A percentile compares a stretch with the other conserved stretches of the same genome.
Evolutionary conservation across 2,329 filamentous ascomycete genomes (phyloP).

Genomic region (Penicillium sclerotigenum): DNA sequence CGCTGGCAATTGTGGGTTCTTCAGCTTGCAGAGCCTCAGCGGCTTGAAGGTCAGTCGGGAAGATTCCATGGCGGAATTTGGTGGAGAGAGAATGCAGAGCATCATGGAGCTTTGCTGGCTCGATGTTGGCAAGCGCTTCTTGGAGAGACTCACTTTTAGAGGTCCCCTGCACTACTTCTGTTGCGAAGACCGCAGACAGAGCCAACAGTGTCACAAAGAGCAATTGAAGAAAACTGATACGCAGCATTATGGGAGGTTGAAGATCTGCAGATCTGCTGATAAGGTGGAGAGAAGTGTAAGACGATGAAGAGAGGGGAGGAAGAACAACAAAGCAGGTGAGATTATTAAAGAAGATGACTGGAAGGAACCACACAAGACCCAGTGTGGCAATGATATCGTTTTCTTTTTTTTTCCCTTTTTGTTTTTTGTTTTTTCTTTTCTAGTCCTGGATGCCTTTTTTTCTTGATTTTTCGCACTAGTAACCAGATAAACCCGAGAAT

Average conservation of each 20-base stretch:
- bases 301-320: neutral
- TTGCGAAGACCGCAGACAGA: slow-evolving; percentile 26
- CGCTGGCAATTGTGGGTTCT: slow-evolving; percentile 60
- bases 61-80: slow-evolving; percentile 67
- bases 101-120: slow-evolving; percentile 61
- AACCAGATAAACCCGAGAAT: neutral
- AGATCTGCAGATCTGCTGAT: neutral
- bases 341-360: neutral
- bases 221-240: slow-evolving; percentile 23
- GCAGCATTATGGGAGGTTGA: slow-evolving; percentile 17
- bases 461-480: slow-evolving; percentile 5
- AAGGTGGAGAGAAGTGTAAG: neutral
- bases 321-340: neutral
- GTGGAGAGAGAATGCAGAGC: slow-evolving; percentile 63
- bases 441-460: neutral
- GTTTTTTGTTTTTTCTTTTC: neutral
- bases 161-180: slow-evolving; percentile 16
- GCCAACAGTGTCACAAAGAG: slow-evolving; percentile 27
- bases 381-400: neutral
- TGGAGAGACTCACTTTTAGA: slow-evolving; percentile 44
- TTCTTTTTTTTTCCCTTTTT: neutral
- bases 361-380: neutral
- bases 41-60: slow-evolving; percentile 61
- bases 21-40: slow-evolving; percentile 61
- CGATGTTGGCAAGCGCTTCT: slow-evolving; percentile 55